phyloP scores from a whole-genome alignment of 441 rosid genomes.

The Populus hybrid region DNA sequence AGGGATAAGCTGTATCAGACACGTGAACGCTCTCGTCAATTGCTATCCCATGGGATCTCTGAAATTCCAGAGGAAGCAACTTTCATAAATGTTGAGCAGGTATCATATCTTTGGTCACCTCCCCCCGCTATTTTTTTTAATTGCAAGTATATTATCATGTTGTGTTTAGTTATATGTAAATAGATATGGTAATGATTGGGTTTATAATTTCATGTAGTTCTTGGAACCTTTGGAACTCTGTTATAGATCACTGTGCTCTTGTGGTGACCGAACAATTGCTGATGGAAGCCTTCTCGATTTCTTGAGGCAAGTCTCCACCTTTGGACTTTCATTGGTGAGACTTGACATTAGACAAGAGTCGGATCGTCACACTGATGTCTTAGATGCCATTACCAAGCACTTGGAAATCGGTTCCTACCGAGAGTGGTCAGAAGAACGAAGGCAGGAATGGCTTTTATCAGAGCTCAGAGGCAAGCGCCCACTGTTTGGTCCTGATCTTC shows the following conservation, averaged over 20 bases:
- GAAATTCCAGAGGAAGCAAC: slow-evolving; percentile 86
- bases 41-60: slow-evolving; percentile 62
- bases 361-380: slow-evolving; percentile 89
- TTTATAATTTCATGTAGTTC: slow-evolving; percentile 50
- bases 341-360: slow-evolving; percentile 98
- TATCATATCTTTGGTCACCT: slow-evolving; percentile 17
- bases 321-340: slow-evolving; percentile 88
- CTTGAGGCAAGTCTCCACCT: slow-evolving; percentile 92
- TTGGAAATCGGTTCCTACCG: slow-evolving; percentile 81
- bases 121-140: not conserved
- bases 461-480: slow-evolving; percentile 95
- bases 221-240: slow-evolving; percentile 97
- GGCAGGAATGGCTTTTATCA: slow-evolving; percentile 90
- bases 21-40: slow-evolving; percentile 83
- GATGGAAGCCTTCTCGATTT: slow-evolving; percentile 98
- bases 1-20: slow-evolving; percentile 84
- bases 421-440: slow-evolving; percentile 85
- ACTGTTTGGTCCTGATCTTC: slow-evolving; percentile 86
- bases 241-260: slow-evolving; percentile 77
- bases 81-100: slow-evolving; percentile 81
- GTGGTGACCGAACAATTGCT: slow-evolving; percentile 90
- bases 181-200: slow-evolving; percentile 33
- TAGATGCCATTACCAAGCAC: slow-evolving; percentile 87
- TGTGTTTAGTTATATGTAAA: slow-evolving; percentile 32
- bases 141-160: not conserved